Evolutionary conservation across 768 basidiomycete species (phyloP), one percentile per base, ranked within the genome.

Genomic region (Ramaria rubella): DNA sequence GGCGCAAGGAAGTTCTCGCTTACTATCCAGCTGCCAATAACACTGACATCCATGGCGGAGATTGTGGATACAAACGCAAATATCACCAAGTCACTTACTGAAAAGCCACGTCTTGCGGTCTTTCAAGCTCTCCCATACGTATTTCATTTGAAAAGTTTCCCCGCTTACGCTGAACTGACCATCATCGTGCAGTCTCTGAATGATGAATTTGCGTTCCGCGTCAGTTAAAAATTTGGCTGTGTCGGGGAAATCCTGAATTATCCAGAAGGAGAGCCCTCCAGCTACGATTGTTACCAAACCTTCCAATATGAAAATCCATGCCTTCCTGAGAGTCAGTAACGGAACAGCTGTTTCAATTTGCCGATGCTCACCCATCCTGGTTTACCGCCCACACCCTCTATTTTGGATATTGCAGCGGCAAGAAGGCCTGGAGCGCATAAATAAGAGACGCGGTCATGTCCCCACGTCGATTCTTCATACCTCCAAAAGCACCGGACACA

Each of bases 171-270:
- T 86, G 69, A 83, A 84, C 65, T 87, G 83, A 59, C 81, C 76
- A 64, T 88, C 85, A 12, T 69, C 64, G 65, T 89, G 84, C 34
- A 90, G 72, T 19, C 86, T 74, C 23, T 81, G 77, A 52, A 89
- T 75, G 51, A 87, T 77, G 19, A 84, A 73, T 11, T 81, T 81
- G 29, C 85, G 75, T 69, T 90, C 88, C 2, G 72, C 77, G 61
- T 86, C 84, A n/a, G 76, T 77, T 5, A 91, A 73, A 72, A 90
- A 90, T 61, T 78, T 85, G 26, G 87, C 88, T 1, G 81, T 86
- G 62, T 90, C 86, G 3, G 89, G 88, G 69, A 90, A 91, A 65
- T 90, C 89, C 62, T 88, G 82, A 57, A 90, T 81, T 64, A 90
- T 81, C 77, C 79, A 90, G 72, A 82, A 90, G 1, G 86, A 88